Percentiles rank a stretch among this genome's conserved stretches.
These are phyloP conservation scores for Fusarium hainanense DNA, from an alignment of 2,329 filamentous ascomycete genomes.

Conservation along the genomic window DNA sequence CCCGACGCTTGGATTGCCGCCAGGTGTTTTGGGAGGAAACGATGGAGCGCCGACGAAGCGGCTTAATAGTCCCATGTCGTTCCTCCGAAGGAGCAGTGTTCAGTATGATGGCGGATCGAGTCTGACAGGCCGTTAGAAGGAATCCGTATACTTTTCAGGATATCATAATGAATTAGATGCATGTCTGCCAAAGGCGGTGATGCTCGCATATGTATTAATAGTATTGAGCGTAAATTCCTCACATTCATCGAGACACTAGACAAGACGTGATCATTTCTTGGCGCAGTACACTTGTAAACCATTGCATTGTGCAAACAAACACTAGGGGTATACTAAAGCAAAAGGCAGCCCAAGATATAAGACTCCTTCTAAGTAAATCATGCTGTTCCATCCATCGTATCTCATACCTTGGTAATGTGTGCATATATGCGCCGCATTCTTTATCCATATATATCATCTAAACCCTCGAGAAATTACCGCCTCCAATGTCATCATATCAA, in stretches of 20 bases:
- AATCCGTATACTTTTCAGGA: neutral
- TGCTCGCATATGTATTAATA: neutral
- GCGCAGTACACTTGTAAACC: neutral
- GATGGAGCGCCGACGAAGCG: slow-evolving; percentile 47
- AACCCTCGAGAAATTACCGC: neutral
- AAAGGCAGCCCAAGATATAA: slow-evolving; percentile 35
- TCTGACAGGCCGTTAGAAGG: slow-evolving; percentile 32
- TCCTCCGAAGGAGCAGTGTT: slow-evolving; percentile 62
- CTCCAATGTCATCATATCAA: neutral
- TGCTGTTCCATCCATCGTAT: slow-evolving; percentile 23
- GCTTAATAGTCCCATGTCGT: slow-evolving; percentile 59
- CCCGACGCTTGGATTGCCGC: slow-evolving; percentile 68
- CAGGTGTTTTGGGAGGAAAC: slow-evolving; percentile 58
- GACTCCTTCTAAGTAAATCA: slow-evolving; percentile 35
- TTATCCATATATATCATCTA: slow-evolving; percentile 10
- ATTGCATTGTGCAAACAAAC: slow-evolving; percentile 32
- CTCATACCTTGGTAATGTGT: slow-evolving; percentile 8
- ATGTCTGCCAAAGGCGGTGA: neutral
- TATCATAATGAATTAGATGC: slow-evolving; percentile 3
- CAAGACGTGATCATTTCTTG: neutral
- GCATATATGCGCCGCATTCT: slow-evolving; percentile 16
- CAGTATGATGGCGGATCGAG: slow-evolving; percentile 53
- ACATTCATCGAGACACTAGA: neutral
- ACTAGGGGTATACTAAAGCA: slow-evolving; percentile 47
- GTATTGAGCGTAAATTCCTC: neutral